Conservation (phyloP, 176 grass and related monocot genomes). For the Phragmites australis region DNA sequence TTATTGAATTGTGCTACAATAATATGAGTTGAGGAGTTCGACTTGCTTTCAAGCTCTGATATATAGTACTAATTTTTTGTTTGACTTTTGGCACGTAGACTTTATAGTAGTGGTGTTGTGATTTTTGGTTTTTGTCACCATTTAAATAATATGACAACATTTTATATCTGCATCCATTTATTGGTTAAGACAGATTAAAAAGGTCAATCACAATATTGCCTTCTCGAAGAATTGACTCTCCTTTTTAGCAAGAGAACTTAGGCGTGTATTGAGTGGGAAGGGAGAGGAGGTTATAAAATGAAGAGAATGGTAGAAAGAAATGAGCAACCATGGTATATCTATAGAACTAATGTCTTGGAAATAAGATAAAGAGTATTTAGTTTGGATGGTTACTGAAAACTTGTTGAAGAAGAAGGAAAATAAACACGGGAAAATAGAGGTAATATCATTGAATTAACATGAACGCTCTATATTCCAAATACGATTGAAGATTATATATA, state of each 20-base stretch:
- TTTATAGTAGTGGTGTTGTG: background rate
- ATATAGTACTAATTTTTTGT: background rate
- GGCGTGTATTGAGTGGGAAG: background rate
- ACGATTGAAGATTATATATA: background rate
- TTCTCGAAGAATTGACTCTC: background rate
- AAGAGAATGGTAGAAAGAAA: background rate
- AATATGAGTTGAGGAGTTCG: background rate
- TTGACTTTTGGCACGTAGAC: background rate
- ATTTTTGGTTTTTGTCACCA: background rate
- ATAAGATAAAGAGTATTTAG: background rate
- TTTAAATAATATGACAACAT: background rate
- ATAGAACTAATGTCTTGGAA: background rate
- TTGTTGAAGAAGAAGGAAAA: background rate
- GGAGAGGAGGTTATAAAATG: background rate
- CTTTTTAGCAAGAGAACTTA: background rate
- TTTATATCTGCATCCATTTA: background rate
- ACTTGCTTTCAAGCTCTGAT: background rate
- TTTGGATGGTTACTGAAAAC: background rate
- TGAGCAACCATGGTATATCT: background rate
- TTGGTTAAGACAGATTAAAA: background rate
- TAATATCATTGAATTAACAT: background rate
- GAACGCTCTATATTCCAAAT: background rate
- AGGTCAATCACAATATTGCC: background rate
- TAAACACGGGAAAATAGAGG: background rate
- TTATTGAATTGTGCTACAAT: background rate